phyloP scores from a whole-genome alignment of 2,329 filamentous ascomycete species.

The Botryotinia calthae region DNA sequence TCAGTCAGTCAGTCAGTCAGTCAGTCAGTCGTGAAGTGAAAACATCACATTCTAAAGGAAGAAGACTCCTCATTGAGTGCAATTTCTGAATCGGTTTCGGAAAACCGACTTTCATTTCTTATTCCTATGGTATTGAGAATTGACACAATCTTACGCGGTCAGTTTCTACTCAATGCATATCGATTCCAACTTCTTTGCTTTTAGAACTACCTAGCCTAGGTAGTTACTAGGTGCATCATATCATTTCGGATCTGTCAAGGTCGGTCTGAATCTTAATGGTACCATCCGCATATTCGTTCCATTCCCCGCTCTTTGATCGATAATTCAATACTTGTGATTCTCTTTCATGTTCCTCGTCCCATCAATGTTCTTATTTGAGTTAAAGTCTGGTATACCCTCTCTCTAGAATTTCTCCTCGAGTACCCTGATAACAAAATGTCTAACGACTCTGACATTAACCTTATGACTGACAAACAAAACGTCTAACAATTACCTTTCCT shows the following conservation, averaged over 20 bases:
- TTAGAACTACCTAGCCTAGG: neutral
- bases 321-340: neutral
- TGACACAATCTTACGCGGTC: neutral
- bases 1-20: neutral
- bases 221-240: neutral
- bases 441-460: neutral
- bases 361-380: neutral
- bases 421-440: neutral
- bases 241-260: neutral
- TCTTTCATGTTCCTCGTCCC: neutral
- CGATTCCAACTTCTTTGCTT: neutral
- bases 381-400: neutral
- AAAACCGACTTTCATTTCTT: neutral
- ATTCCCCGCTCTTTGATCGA: neutral
- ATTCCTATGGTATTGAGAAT: neutral
- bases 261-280: neutral
- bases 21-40: neutral
- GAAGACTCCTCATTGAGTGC: neutral
- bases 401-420: neutral
- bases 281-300: neutral
- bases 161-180: neutral
- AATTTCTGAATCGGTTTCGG: neutral
- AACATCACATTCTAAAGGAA: neutral
- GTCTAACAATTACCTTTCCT: neutral
- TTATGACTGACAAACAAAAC: neutral